A percentile compares a stretch with the other conserved stretches of the same genome.
These are phyloP conservation scores for Astrothelium macrocarpum DNA, from an alignment of 495 filamentous ascomycete genomes.

Conservation along the genomic window DNA sequence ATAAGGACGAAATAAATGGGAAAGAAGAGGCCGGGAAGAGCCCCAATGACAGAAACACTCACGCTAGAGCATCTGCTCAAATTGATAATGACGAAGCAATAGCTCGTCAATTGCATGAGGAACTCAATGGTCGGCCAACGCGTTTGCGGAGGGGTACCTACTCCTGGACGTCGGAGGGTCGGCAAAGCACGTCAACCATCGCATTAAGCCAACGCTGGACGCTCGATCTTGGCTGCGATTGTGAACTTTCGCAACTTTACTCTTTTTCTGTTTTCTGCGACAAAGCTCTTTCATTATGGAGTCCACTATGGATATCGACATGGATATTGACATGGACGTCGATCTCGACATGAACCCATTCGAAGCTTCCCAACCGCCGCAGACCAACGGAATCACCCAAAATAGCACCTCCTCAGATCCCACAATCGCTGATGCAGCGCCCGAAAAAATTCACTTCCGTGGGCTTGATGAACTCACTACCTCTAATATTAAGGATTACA, in stretches of 20 bases:
- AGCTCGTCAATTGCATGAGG: not conserved
- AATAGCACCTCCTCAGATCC: conserved; percentile 3
- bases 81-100: not conserved
- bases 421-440: conserved; percentile 26
- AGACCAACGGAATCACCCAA: conserved; percentile 35
- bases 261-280: not conserved
- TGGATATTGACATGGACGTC: conserved; percentile 53
- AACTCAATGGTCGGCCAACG: not conserved
- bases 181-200: not conserved
- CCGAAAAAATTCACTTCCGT: conserved; percentile 66
- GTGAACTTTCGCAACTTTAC: not conserved
- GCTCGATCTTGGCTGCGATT: not conserved
- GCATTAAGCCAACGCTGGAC: not conserved
- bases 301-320: conserved; percentile 61
- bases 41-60: too few relatives aligned
- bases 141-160: not conserved
- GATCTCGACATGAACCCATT: conserved; percentile 36
- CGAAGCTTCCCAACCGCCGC: conserved; percentile 25
- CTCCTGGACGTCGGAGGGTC: not conserved
- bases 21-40: not conserved
- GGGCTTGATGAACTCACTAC: conserved; percentile 78
- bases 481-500: conserved; percentile 62
- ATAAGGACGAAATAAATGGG: not conserved
- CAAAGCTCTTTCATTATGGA: not conserved
- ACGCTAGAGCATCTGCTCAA: too few relatives aligned